Evolutionary conservation across 2,329 filamentous ascomycete genomes (phyloP).

Genomic region (Dendrostoma leiphaemia): DNA sequence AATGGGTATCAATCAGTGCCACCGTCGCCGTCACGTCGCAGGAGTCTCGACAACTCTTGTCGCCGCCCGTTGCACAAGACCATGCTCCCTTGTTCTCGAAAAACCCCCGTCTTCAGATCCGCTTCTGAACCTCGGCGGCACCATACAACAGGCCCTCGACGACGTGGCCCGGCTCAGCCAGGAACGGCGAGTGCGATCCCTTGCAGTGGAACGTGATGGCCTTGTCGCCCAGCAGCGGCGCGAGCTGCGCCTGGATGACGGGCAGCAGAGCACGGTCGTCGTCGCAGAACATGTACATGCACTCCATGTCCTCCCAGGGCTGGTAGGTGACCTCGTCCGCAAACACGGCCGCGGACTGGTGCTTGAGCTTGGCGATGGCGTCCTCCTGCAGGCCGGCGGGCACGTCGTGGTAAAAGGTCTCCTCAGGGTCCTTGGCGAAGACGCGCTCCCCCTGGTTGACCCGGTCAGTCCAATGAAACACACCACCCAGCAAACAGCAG

Average conservation of each 20-base stretch:
- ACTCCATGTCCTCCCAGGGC: conserved; percentile 23
- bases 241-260: conserved; percentile 16
- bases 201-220: conserved; percentile 13
- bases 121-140: conserved; percentile 10
- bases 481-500: background rate
- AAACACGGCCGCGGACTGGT: conserved; percentile 21
- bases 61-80: background rate
- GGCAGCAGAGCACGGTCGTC: conserved; percentile 20
- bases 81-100: too few relatives aligned
- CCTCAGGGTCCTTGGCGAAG: conserved; percentile 13
- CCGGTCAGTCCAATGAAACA: background rate
- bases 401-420: conserved; percentile 24
- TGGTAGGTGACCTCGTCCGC: conserved; percentile 21
- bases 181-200: conserved; percentile 21
- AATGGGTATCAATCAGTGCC: too few relatives aligned
- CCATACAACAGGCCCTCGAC: conserved; percentile 13
- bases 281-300: conserved; percentile 22
- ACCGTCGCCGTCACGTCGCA: too few relatives aligned
- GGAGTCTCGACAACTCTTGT: too few relatives aligned
- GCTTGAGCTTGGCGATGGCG: conserved; percentile 18
- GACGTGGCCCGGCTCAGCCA: conserved; percentile 18
- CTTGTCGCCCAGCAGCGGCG: conserved; percentile 9
- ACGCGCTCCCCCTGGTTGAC: conserved; percentile 17
- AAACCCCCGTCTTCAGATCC: too few relatives aligned
- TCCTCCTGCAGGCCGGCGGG: conserved; percentile 12